Evolutionary conservation across 441 rosid genomes (phyloP).

Genomic region (Geranium incanum): DNA sequence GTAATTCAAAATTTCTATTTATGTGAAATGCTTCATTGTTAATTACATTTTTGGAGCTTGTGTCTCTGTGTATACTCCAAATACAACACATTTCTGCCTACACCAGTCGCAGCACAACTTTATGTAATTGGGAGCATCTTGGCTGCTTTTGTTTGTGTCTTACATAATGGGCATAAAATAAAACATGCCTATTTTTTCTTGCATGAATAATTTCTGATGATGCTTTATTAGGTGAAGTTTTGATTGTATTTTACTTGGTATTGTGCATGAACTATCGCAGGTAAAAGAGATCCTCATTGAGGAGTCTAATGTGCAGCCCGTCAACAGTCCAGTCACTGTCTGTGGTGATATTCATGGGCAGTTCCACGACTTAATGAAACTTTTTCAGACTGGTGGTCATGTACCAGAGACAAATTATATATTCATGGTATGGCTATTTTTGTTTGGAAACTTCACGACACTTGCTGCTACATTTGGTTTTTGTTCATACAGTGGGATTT

Average conservation of each 20-base stretch:
- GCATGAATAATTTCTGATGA: neutral
- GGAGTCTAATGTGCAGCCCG: slow-evolving; percentile 98
- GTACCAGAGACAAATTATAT: slow-evolving; percentile 98
- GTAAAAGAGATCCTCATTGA: slow-evolving; percentile 95
- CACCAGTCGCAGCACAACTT: neutral
- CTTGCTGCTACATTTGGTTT: slow-evolving; percentile 9
- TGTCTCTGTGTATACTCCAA: neutral
- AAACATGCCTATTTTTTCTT: neutral
- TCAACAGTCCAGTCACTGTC: slow-evolving; percentile 97
- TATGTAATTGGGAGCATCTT: neutral
- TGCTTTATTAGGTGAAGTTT: neutral
- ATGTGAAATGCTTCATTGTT: neutral
- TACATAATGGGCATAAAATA: neutral
- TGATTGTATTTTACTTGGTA: neutral
- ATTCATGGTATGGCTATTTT: slow-evolving; percentile 57
- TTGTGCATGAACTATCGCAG: slow-evolving; percentile 30
- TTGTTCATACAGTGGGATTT: neutral
- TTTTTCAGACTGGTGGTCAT: slow-evolving; percentile 96
- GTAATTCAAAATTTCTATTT: neutral
- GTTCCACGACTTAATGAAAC: slow-evolving; percentile 98
- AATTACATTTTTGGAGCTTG: neutral
- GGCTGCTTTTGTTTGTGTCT: neutral
- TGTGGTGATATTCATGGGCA: slow-evolving; percentile 99
- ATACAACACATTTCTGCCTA: neutral
- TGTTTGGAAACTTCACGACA: neutral